Percentiles rank a stretch among this genome's conserved stretches.
Conservation (phyloP, 2,329 filamentous ascomycete species). For the Conoideocrella luteorostrata region DNA sequence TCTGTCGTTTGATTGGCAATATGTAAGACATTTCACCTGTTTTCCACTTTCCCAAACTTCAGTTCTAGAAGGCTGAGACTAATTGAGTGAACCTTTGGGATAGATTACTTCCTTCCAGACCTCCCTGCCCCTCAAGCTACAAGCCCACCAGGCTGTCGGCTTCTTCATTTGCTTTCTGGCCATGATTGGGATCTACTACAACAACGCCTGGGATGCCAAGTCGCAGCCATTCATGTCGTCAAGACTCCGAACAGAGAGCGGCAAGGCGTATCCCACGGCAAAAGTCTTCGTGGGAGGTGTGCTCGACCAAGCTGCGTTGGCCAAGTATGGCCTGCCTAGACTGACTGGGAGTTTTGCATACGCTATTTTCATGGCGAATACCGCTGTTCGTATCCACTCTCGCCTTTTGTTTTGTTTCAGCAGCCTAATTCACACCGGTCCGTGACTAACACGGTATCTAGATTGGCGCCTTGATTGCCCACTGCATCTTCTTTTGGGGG, state of each 20-base stretch:
- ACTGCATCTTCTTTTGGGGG: constrained; percentile 50
- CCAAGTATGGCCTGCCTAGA: constrained; percentile 37
- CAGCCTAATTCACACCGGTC: too few species aligned
- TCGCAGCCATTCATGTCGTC: constrained; percentile 26
- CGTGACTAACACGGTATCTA: constrained; percentile 16
- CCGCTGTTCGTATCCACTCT: constrained; percentile 40
- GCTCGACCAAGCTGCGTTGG: constrained; percentile 35
- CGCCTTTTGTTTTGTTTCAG: too few species aligned
- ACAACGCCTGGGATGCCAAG: constrained; percentile 30
- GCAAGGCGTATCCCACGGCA: constrained; percentile 32
- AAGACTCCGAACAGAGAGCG: constrained; percentile 31
- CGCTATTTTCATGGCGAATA: constrained; percentile 50
- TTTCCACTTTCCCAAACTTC: not conserved
- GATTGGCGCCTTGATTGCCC: constrained; percentile 49
- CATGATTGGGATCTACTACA: constrained; percentile 33
- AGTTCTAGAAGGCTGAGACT: too few species aligned
- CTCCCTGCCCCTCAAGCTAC: constrained; percentile 30
- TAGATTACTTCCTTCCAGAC: constrained; percentile 4
- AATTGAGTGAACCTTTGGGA: not conserved
- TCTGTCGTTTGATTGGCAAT: constrained; percentile 38
- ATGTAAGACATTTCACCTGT: constrained; percentile 17
- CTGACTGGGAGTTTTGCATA: constrained; percentile 46
- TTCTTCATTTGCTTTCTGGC: constrained; percentile 28
- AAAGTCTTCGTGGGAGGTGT: constrained; percentile 34
- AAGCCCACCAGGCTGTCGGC: constrained; percentile 31